Evolutionary conservation across 2,329 filamentous ascomycete species (phyloP).

Genomic region (Aspergillus costaricaensis): DNA sequence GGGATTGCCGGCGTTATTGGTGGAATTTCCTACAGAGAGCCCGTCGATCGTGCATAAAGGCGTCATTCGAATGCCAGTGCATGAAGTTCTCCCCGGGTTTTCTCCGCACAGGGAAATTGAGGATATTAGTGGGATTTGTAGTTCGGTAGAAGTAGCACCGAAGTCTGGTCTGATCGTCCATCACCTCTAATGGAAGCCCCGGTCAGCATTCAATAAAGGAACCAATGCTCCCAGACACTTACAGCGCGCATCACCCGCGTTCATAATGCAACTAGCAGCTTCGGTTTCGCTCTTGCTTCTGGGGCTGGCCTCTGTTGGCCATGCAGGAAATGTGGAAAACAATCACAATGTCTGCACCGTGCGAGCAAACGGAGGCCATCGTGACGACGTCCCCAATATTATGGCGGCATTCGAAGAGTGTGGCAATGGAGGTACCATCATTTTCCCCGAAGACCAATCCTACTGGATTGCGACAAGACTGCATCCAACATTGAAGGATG

Average conservation of each 20-base stretch:
- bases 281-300: neutral
- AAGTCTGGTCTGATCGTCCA: neutral
- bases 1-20: conserved; percentile 16
- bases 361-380: conserved; percentile 38
- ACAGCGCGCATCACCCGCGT: neutral
- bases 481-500: conserved; percentile 53
- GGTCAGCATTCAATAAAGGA: neutral
- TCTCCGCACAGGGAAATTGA: neutral
- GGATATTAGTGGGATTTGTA: neutral
- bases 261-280: neutral
- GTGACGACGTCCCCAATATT: conserved; percentile 46
- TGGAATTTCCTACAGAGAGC: conserved; percentile 11
- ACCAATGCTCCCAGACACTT: neutral
- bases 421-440: conserved; percentile 46
- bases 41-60: conserved; percentile 5
- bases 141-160: neutral
- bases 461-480: conserved; percentile 56
- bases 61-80: neutral
- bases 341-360: conserved; percentile 42
- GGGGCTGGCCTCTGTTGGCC: conserved; percentile 4
- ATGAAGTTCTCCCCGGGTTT: neutral
- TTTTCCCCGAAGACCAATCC: conserved; percentile 53
- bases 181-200: neutral
- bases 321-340: conserved; percentile 6
- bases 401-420: conserved; percentile 45